Evolutionary conservation across 768 basidiomycete genomes (phyloP), one percentile per base, ranked within the genome.

Genomic region (Serendipita sp.): DNA sequence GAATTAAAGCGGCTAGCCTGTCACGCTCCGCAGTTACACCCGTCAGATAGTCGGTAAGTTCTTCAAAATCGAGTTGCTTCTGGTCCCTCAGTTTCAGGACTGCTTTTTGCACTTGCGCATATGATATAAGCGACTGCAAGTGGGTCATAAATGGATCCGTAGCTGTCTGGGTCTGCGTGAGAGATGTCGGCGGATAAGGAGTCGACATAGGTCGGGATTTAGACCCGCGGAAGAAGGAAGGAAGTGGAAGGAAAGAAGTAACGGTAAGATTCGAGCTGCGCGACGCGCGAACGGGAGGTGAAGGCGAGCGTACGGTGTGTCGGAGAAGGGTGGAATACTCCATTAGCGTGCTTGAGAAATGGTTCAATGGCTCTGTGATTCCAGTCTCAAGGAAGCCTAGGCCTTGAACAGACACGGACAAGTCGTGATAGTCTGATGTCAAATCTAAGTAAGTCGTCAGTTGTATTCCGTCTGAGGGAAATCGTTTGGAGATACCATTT

Each of bases 21-120:
- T 99, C 96, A 23, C 96, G 85, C 75, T 99, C 96, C 10, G 85
- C 78, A 0, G 91, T 92, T 51, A 97, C 85, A n/a, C 88, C 89
- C 3, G 89, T 89, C 11, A 99, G 80, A 74, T 98, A 98, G 63
- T 92, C 89, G 1, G 92, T 91, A 7, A 98, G 81, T 73, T 98
- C 95, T 75, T 99, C 96, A 68, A 97, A 95, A 72, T 99, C 96
- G 64, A 98, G 83, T 73, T 99, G 96, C 74, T 98, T 99, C 75
- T 98, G 96, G 73, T 98, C 96, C 51, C 96, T 85, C 35, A 96
- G 80, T 74, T 91, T 95, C 68, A 99, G 81, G 23, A 98, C 91
- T n/a, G 88, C 84, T 63, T 91, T 86, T 69, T 97, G 95, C 35
- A 90, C 86, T 71, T 91, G 85, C 1, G 92, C 91, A 74, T 97